Percentiles rank a stretch among this genome's conserved stretches.
These are phyloP conservation scores for Medicago ruthenica DNA, from an alignment of 306 rosid genomes.

Conservation along the genomic window DNA sequence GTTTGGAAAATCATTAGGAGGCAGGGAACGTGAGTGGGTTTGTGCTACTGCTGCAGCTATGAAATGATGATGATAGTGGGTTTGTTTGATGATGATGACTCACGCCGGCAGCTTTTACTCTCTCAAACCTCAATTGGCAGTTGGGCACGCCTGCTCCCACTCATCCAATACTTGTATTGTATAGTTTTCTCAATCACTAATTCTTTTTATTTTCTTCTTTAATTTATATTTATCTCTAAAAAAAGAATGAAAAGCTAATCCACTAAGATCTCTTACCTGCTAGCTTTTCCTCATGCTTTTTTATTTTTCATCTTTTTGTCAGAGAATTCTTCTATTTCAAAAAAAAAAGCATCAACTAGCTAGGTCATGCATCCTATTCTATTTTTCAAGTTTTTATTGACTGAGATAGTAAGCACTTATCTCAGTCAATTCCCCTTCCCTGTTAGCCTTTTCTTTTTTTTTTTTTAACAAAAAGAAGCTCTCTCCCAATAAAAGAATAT, in stretches of 20 bases:
- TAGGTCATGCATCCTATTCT: constrained; percentile 42
- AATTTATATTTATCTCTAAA: constrained; percentile 10
- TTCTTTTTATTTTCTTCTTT: constrained; percentile 31
- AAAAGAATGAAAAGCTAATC: constrained; percentile 74
- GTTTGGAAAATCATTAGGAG: constrained; percentile 71
- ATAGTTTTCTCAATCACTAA: not conserved
- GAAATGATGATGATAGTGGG: constrained; percentile 62
- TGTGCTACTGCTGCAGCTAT: constrained; percentile 37
- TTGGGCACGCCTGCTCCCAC: constrained; percentile 92
- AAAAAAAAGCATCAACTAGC: constrained; percentile 45
- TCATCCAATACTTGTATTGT: constrained; percentile 32
- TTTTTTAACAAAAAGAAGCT: constrained; percentile 8
- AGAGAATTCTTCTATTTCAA: constrained; percentile 55
- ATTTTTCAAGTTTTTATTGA: constrained; percentile 37
- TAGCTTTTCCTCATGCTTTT: constrained; percentile 56
- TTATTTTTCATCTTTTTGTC: constrained; percentile 62
- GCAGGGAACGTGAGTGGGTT: constrained; percentile 75
- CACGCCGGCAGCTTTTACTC: constrained; percentile 96
- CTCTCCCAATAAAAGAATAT: constrained; percentile 12
- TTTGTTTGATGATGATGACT: constrained; percentile 62
- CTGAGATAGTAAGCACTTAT: constrained; percentile 10
- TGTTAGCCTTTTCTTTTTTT: not conserved
- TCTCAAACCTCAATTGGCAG: constrained; percentile 64
- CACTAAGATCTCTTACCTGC: constrained; percentile 58
- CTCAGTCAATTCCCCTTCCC: constrained; percentile 37